phyloP scores from a whole-genome alignment of 441 rosid genomes.

The Breynia disticha region DNA sequence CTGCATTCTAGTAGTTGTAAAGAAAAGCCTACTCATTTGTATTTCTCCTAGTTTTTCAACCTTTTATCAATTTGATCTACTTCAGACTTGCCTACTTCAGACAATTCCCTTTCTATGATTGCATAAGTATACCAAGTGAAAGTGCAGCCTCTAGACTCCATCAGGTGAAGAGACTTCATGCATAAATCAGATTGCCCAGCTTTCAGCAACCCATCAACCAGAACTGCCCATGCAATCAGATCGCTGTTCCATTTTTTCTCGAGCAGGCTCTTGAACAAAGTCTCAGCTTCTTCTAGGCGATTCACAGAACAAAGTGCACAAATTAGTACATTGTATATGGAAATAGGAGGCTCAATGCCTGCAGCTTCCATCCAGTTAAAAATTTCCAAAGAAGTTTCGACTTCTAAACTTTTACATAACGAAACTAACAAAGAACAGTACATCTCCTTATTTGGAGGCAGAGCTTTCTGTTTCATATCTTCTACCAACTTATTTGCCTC shows the following conservation, averaged over 20 bases:
- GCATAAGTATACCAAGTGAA: constrained; percentile 26
- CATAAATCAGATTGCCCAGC: constrained; percentile 34
- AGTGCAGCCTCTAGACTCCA: constrained; percentile 35
- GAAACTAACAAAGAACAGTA: constrained; percentile 32
- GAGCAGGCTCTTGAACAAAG: constrained; percentile 34
- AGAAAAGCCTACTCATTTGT: constrained; percentile 7
- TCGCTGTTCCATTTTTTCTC: constrained; percentile 32
- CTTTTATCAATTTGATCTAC: constrained; percentile 16
- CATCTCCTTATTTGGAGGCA: constrained; percentile 28
- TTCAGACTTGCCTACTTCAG: constrained; percentile 28
- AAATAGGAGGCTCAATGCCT: constrained; percentile 23
- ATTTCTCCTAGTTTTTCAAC: constrained; percentile 16
- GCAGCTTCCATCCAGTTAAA: constrained; percentile 20
- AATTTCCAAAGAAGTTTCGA: constrained; percentile 34
- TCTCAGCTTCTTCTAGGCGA: constrained; percentile 33
- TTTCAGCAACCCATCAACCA: constrained; percentile 51
- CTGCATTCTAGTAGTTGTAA: constrained; percentile 2
- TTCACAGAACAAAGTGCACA: constrained; percentile 37
- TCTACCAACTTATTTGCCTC: constrained; percentile 42
- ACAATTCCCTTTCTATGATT: constrained; percentile 35
- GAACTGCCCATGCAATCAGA: constrained; percentile 55
- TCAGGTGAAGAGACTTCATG: constrained; percentile 37
- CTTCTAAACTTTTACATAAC: constrained; percentile 37
- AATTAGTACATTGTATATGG: constrained; percentile 33
- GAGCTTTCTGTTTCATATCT: constrained; percentile 38